Conservation (phyloP, 768 basidiomycete species). For the Trametes punicea region DNA sequence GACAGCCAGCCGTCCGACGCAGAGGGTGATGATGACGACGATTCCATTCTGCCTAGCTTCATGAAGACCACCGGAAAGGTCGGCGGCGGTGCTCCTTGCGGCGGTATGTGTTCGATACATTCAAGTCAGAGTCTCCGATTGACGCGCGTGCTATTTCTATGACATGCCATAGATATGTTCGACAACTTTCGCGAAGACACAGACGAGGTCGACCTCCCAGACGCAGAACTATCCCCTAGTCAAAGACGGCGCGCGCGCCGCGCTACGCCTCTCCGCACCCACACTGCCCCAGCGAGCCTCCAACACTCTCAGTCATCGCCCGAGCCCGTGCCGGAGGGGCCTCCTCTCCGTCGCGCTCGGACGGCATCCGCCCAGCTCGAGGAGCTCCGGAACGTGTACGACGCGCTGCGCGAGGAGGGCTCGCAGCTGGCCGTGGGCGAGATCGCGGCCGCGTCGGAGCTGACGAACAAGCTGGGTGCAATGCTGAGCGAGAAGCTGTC, state of each 20-base stretch:
- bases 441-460: slow-evolving; percentile 42
- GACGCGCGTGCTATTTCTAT: neutral
- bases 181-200: neutral
- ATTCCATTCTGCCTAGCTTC: slow-evolving; percentile 9
- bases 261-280: slow-evolving; percentile 25
- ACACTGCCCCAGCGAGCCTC: slow-evolving; percentile 4
- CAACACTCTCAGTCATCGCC: neutral
- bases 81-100: neutral
- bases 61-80: neutral
- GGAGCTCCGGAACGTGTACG: slow-evolving; percentile 42
- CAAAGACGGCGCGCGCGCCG: slow-evolving; percentile 20
- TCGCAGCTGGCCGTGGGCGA: slow-evolving; percentile 51
- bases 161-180: neutral
- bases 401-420: slow-evolving; percentile 38
- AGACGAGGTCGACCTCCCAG: neutral
- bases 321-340: neutral
- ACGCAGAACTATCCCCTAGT: too few relatives aligned
- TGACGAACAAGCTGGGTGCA: slow-evolving; percentile 46
- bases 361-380: slow-evolving; percentile 43
- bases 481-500: slow-evolving; percentile 44
- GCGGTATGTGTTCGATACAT: neutral
- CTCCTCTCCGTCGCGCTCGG: slow-evolving; percentile 35
- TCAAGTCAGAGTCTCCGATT: too few relatives aligned
- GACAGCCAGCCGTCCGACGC: slow-evolving; percentile 10
- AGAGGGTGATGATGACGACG: slow-evolving; percentile 1